phyloP scores from a whole-genome alignment of 495 filamentous ascomycete species.

The Podospora pseudoanserina region DNA sequence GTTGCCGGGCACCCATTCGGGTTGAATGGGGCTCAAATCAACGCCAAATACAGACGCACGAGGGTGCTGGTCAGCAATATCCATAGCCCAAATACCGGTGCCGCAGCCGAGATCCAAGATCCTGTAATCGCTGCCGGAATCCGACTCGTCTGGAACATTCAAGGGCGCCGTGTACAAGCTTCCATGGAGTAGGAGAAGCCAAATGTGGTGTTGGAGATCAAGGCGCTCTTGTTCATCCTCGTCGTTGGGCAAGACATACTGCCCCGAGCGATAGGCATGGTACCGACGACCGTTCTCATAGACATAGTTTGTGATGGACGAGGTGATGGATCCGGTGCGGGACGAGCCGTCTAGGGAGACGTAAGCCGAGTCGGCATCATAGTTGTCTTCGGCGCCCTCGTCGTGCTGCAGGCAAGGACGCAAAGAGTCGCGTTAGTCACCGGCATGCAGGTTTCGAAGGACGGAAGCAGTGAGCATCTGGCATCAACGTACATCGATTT shows the following conservation, averaged over 20 bases:
- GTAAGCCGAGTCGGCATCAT: conserved; percentile 27
- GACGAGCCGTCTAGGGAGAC: conserved; percentile 16
- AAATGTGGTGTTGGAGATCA: conserved; percentile 28
- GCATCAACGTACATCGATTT: background rate
- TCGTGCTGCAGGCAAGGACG: conserved; percentile 6
- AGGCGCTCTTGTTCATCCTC: conserved; percentile 28
- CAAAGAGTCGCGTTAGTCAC: background rate
- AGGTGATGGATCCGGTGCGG: conserved; percentile 25
- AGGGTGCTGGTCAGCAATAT: conserved; percentile 39
- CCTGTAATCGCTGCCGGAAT: conserved; percentile 22
- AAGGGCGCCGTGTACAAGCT: conserved; percentile 48
- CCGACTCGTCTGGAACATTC: conserved; percentile 38
- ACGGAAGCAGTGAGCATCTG: no score
- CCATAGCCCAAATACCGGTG: conserved; percentile 62
- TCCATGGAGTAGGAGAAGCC: conserved; percentile 17
- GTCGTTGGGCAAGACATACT: conserved; percentile 32
- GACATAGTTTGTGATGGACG: conserved; percentile 30
- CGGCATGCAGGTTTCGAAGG: background rate
- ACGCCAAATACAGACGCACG: conserved; percentile 36
- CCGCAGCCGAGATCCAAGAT: conserved; percentile 60
- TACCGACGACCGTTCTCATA: conserved; percentile 35
- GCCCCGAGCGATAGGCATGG: conserved; percentile 28
- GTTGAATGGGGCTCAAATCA: conserved; percentile 41
- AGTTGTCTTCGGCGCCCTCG: conserved; percentile 10
- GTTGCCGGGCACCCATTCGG: conserved; percentile 47